phyloP scores from a whole-genome alignment of 495 filamentous ascomycete genomes.

The Aspergillus coremiiformis region DNA sequence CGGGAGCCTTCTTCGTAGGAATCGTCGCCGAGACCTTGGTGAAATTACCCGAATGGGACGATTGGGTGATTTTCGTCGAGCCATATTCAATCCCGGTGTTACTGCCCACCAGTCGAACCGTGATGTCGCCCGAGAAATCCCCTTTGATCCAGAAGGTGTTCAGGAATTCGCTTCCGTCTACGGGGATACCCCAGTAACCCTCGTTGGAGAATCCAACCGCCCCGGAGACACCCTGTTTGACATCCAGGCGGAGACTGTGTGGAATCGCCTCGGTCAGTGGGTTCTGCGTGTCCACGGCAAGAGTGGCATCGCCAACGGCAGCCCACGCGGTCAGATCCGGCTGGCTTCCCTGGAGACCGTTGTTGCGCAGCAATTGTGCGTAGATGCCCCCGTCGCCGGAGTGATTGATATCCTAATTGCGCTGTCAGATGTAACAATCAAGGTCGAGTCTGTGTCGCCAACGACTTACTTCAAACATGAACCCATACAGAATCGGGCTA shows the following conservation, averaged over 20 bases:
- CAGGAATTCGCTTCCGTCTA: constrained; percentile 39
- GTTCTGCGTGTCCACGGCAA: constrained; percentile 41
- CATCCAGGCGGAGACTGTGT: constrained; percentile 47
- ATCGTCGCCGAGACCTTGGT: constrained; percentile 21
- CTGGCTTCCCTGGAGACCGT: constrained; percentile 51
- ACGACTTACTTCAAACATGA: constrained; percentile 46
- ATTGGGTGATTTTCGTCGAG: constrained; percentile 13
- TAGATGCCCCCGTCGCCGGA: constrained; percentile 67
- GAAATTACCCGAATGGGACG: constrained; percentile 17
- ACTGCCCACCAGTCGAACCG: constrained; percentile 18
- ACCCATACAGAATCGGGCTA: constrained; percentile 44
- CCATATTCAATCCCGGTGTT: constrained; percentile 21
- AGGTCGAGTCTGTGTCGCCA: background rate
- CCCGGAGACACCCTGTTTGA: constrained; percentile 24
- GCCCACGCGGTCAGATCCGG: constrained; percentile 44
- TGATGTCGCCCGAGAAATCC: constrained; percentile 14
- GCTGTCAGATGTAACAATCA: background rate
- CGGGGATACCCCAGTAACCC: constrained; percentile 55
- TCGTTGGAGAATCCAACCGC: constrained; percentile 47
- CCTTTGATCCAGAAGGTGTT: constrained; percentile 48
- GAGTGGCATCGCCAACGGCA: constrained; percentile 38
- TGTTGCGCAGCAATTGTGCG: constrained; percentile 59
- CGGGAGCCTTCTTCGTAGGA: constrained; percentile 39
- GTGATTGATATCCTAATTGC: constrained; percentile 54
- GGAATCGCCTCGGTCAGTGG: constrained; percentile 52